Evolutionary conservation across 192 early-diverging fungal genomes (phyloP).

Genomic region (Lobosporangium transversale): DNA sequence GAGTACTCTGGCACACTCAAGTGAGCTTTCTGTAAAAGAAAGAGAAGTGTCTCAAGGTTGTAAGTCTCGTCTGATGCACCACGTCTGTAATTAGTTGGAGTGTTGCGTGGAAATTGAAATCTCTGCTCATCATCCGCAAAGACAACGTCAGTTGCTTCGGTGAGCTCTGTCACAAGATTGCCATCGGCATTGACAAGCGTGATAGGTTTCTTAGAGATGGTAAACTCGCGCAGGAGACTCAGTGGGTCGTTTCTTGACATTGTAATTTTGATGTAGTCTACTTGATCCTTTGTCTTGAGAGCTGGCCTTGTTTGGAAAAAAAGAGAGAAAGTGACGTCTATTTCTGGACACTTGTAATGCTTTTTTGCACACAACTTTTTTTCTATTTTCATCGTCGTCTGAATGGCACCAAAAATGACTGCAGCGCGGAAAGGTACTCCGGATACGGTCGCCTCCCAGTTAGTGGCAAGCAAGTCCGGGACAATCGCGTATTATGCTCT

Average conservation of each 20-base stretch:
- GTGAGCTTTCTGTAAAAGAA: slow-evolving; percentile 71
- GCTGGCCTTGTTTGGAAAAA: no score
- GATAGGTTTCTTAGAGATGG: slow-evolving; percentile 62
- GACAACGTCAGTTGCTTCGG: slow-evolving; percentile 61
- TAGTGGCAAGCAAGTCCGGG: slow-evolving; percentile 15
- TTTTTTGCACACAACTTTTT: no score
- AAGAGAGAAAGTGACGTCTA: no score
- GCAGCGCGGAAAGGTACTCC: neutral
- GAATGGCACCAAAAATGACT: slow-evolving; percentile 6
- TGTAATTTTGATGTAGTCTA: neutral
- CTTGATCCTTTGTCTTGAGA: neutral
- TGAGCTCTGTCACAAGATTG: slow-evolving; percentile 49
- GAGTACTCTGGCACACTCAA: slow-evolving; percentile 80
- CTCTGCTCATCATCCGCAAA: slow-evolving; percentile 62
- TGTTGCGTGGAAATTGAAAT: slow-evolving; percentile 64
- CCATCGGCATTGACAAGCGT: slow-evolving; percentile 59
- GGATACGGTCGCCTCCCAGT: neutral
- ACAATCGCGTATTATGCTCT: slow-evolving; percentile 57
- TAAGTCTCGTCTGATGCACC: slow-evolving; percentile 72
- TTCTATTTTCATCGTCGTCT: neutral
- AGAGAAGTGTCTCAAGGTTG: slow-evolving; percentile 75
- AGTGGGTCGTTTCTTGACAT: slow-evolving; percentile 60
- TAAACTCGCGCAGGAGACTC: slow-evolving; percentile 69
- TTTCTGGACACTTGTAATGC: no score
- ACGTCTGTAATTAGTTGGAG: slow-evolving; percentile 65